Conservation (phyloP, 768 basidiomycete species). For the Tephrocybe sp. region DNA sequence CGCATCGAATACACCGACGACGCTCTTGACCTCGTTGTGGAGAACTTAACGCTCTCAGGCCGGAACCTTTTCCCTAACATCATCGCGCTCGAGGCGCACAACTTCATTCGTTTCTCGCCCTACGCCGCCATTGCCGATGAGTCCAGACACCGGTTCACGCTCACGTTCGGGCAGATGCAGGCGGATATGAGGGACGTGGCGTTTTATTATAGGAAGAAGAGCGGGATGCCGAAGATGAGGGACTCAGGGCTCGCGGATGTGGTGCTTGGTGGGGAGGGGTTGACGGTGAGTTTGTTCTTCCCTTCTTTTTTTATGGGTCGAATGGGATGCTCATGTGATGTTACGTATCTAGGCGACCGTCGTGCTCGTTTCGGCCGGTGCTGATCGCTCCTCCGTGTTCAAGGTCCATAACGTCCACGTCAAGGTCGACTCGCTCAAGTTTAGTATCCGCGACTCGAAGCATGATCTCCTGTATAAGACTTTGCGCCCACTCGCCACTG, state of each 20-base stretch:
- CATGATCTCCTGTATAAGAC: slow-evolving; percentile 90
- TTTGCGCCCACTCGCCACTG: slow-evolving; percentile 74
- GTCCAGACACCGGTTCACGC: slow-evolving; percentile 67
- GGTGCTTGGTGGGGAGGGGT: slow-evolving; percentile 78
- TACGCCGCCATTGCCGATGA: slow-evolving; percentile 62
- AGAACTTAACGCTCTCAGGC: slow-evolving; percentile 88
- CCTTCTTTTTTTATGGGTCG: not conserved
- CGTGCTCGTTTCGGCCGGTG: slow-evolving; percentile 57
- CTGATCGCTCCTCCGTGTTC: slow-evolving; percentile 71
- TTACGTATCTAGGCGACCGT: slow-evolving; percentile 49
- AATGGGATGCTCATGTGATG: not conserved
- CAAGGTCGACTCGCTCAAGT: slow-evolving; percentile 86
- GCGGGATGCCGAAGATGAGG: slow-evolving; percentile 73
- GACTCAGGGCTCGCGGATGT: slow-evolving; percentile 89
- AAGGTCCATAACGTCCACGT: slow-evolving; percentile 69
- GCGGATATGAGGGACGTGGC: slow-evolving; percentile 93
- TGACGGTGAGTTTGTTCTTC: slow-evolving; percentile 48
- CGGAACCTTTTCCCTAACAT: slow-evolving; percentile 88
- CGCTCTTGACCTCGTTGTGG: slow-evolving; percentile 83
- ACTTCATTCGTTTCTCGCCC: slow-evolving; percentile 83
- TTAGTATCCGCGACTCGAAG: slow-evolving; percentile 88
- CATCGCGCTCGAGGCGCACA: slow-evolving; percentile 72
- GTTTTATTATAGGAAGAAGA: slow-evolving; percentile 89
- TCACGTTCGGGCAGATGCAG: slow-evolving; percentile 85
- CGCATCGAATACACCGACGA: slow-evolving; percentile 94